phyloP scores from a whole-genome alignment of 1,284 basidiomycete species.

The Trichosporon faecale region DNA sequence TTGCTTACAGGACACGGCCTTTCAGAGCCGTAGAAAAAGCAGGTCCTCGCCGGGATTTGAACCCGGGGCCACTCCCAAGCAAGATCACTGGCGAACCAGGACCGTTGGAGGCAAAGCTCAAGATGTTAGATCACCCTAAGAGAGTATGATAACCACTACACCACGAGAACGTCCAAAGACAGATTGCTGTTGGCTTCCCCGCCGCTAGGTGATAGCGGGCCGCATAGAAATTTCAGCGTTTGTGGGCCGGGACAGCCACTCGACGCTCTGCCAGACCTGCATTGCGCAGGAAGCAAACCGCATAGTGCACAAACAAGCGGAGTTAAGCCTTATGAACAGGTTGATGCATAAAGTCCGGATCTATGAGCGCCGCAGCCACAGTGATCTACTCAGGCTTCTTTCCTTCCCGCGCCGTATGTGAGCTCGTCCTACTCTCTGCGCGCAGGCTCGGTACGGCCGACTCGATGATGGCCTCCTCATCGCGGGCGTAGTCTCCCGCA shows the following conservation, averaged over 20 bases:
- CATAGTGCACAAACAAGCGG: too few relatives aligned
- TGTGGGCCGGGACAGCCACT: too few relatives aligned
- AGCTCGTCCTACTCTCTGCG: not conserved
- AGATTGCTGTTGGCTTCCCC: not conserved
- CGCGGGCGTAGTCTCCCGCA: not conserved
- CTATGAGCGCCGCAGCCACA: not conserved
- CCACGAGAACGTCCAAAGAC: slow-evolving; percentile 3
- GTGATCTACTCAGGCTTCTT: not conserved
- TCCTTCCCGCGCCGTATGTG: not conserved
- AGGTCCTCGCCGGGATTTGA: slow-evolving; percentile 11
- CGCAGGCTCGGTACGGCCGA: not conserved
- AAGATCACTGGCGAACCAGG: not conserved
- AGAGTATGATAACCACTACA: slow-evolving; percentile 12
- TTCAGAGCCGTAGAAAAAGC: too few relatives aligned
- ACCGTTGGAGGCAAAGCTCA: slow-evolving; percentile 7
- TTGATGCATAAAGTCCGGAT: not conserved
- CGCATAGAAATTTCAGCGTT: not conserved
- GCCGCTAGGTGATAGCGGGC: not conserved
- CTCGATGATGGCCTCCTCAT: slow-evolving; percentile 1
- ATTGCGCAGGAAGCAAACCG: too few relatives aligned
- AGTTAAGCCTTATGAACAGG: too few relatives aligned
- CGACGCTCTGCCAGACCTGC: too few relatives aligned
- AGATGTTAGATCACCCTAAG: slow-evolving; percentile 11
- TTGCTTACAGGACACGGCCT: not conserved
- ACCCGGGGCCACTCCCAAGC: slow-evolving; percentile 11